Evolutionary conservation across 2,329 filamentous ascomycete species (phyloP).

Genomic region (Pseudogymnoascus sp.): DNA sequence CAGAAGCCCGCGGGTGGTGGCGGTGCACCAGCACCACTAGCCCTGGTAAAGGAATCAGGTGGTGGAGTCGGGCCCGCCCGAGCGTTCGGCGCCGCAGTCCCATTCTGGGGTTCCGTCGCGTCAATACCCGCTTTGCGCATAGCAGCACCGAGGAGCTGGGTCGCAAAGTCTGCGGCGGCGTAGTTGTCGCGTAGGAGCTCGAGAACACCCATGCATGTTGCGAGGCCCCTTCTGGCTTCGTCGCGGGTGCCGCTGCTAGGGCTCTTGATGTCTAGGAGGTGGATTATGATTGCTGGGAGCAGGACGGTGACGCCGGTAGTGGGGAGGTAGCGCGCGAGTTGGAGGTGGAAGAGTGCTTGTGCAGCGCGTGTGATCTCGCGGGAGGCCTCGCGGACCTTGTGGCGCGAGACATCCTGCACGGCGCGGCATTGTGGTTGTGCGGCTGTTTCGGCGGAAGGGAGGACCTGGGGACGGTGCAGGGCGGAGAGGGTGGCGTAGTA

Average conservation of each 20-base stretch:
- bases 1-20: not conserved
- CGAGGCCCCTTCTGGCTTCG: slow-evolving; percentile 70
- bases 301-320: slow-evolving; percentile 88
- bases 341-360: slow-evolving; percentile 61
- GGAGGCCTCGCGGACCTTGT: slow-evolving; percentile 75
- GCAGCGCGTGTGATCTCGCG: slow-evolving; percentile 79
- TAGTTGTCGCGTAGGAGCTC: slow-evolving; percentile 82
- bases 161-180: slow-evolving; percentile 90
- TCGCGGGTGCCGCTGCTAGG: slow-evolving; percentile 62
- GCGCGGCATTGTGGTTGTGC: slow-evolving; percentile 48
- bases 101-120: slow-evolving; percentile 7
- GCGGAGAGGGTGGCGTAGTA: slow-evolving; percentile 89
- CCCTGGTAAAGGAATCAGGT: not conserved
- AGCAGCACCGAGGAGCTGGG: slow-evolving; percentile 84
- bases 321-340: slow-evolving; percentile 70
- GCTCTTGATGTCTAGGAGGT: slow-evolving; percentile 85
- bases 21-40: not conserved
- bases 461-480: slow-evolving; percentile 81
- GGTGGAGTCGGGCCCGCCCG: not conserved
- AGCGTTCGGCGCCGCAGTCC: not conserved
- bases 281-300: slow-evolving; percentile 86
- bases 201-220: slow-evolving; percentile 87
- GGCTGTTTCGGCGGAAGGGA: slow-evolving; percentile 57
- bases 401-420: slow-evolving; percentile 72
- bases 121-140: slow-evolving; percentile 74